A percentile compares a stretch with the other conserved stretches of the same genome.
Conservation (phyloP, 225 moss, liverwort and hornwort genomes). For the Anthoceros angustus region DNA sequence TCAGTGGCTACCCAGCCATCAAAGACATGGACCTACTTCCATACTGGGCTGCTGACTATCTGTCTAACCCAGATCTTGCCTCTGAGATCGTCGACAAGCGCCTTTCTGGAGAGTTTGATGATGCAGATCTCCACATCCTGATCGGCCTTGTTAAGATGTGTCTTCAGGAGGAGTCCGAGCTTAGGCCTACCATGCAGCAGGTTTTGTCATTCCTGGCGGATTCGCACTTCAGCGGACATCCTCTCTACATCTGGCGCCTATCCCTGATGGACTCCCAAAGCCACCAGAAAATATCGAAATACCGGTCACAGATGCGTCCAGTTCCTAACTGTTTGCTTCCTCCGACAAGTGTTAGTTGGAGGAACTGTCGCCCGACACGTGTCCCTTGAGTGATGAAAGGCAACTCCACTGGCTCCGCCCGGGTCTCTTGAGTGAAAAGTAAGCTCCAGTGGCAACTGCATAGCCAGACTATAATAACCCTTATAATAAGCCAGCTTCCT, state of each 20-base stretch:
- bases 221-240: neutral
- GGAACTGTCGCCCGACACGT: too few species aligned
- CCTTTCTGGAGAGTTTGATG: neutral
- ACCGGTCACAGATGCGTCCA: too few species aligned
- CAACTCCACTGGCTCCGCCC: too few species aligned
- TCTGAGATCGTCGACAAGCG: neutral
- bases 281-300: too few species aligned
- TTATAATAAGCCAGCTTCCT: too few species aligned
- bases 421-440: too few species aligned
- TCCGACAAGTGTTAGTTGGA: too few species aligned
- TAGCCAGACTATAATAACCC: too few species aligned
- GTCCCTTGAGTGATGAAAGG: too few species aligned
- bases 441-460: too few species aligned
- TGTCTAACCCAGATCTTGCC: neutral
- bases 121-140: neutral
- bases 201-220: neutral
- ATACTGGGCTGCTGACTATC: neutral
- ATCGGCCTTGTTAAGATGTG: neutral
- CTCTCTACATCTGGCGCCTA: neutral
- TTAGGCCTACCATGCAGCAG: neutral
- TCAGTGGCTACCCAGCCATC: slow-evolving; percentile 1
- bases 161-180: neutral
- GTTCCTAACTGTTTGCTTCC: too few species aligned
- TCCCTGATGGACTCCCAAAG: neutral
- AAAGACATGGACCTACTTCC: neutral